Evolutionary conservation across 805 yeast species (phyloP), one percentile per base, ranked within the genome.

Genomic region (Starmerella etchellsii): DNA sequence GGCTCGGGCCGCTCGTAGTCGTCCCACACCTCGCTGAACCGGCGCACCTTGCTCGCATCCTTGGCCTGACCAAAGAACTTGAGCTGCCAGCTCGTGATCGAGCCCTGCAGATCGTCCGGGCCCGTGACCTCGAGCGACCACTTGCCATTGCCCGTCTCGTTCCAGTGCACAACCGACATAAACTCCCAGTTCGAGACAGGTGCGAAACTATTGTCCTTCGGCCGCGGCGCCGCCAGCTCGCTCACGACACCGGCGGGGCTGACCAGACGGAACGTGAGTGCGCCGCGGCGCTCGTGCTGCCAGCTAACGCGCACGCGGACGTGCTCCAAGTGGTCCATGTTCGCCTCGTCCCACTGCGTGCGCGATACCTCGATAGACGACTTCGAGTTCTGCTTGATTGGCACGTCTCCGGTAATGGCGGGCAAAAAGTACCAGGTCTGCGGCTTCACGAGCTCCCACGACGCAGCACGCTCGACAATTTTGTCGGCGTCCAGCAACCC

Each of bases 131-230:
- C 73, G 16, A 91, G 52, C 28, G 61, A 74, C 98, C 98, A 91
- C 4, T 70, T 74, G 10, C 99, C 99, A 21, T 61, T 60, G 2
- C 87, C 88, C 2, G 56, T 36, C 51, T 79, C 87, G 30, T 95
- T 95, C 96, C 97, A 91, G 58, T 91, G 97, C 1, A 94, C 96
- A n/a, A 91, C 97, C 10, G 88, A 73, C 83, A 87, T 83, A 56
- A 91, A 91, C 1, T 82, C 81, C 98, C 98, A 91, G 50, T 80
- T 68, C 4, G 57, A 52, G 49, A 83, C 80, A 0, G 95, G 94
- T 1, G 57, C 64, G 2, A 51, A 47, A 5, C 75, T 66, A 8
- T 42, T 48, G 59, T 91, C 98, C 16, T 61, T 50, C 6, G 61
- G 62, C 51, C 98, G 71, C 16, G 68, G 67, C 20, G 76, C 71